Conservation (phyloP, 2,329 filamentous ascomycete genomes). For the Paecilomyces formosus region DNA sequence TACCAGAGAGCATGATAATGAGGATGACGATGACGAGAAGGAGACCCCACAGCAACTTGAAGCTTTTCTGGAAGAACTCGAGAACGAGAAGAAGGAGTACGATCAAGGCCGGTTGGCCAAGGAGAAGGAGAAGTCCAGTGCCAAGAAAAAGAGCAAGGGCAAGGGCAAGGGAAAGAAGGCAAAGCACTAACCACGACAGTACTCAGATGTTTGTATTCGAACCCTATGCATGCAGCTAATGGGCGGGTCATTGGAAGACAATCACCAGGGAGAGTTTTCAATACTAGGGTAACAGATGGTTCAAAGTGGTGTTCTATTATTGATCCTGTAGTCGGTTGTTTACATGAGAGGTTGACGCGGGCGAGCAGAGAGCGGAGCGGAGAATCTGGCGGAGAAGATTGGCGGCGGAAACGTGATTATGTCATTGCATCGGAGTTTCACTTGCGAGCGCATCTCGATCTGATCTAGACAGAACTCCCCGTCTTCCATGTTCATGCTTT, state of each 20-base stretch:
- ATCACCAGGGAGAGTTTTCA: background rate
- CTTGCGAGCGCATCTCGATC: background rate
- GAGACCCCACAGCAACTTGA: background rate
- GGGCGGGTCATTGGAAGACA: background rate
- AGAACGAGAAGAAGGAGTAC: background rate
- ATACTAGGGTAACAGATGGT: background rate
- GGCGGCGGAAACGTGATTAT: background rate
- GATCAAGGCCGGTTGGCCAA: background rate
- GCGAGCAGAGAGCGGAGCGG: background rate
- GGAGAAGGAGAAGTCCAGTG: slow-evolving; percentile 1
- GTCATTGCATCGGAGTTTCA: background rate
- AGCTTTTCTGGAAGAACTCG: background rate
- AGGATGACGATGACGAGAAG: background rate
- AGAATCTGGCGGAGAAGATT: background rate
- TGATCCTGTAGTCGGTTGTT: background rate
- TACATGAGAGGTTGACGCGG: background rate
- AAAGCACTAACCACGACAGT: background rate
- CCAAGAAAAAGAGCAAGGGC: background rate
- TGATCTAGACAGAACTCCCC: background rate
- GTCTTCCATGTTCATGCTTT: background rate
- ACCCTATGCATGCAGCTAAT: background rate
- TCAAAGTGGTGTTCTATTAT: background rate
- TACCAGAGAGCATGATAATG: background rate
- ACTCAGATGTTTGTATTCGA: background rate
- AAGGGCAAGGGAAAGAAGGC: background rate